Evolutionary conservation across 208 protist genomes (phyloP).

Genomic region (Leishmania turanica): DNA sequence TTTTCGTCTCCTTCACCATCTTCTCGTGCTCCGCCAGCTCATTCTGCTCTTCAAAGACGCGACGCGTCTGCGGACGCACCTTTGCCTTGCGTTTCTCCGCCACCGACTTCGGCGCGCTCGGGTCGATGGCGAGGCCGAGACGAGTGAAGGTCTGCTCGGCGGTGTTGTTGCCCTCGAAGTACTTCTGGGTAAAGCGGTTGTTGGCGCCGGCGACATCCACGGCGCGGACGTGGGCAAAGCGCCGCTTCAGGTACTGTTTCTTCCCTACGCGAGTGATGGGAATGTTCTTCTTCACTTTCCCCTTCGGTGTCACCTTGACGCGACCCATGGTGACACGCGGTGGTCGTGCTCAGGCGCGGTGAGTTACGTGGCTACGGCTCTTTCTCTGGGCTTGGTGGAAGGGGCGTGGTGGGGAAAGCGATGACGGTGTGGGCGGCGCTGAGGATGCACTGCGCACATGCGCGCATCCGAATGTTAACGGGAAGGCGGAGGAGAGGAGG

Average conservation of each 20-base stretch:
- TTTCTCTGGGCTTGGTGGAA: background rate
- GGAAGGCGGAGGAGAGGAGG: background rate
- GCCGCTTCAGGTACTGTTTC: conserved; percentile 85
- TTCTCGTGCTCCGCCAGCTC: conserved; percentile 36
- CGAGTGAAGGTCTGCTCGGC: conserved; percentile 80
- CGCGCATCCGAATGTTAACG: background rate
- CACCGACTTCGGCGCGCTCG: conserved; percentile 40
- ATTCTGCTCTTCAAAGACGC: conserved; percentile 59
- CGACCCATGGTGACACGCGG: conserved; percentile 49
- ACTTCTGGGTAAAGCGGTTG: conserved; percentile 84
- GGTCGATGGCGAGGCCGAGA: conserved; percentile 72
- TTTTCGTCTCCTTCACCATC: conserved; percentile 33
- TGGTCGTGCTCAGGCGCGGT: background rate
- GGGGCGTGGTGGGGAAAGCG: background rate
- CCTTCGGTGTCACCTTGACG: conserved; percentile 77
- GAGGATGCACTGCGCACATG: conserved; percentile 2
- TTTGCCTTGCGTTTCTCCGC: conserved; percentile 53
- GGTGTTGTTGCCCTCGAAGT: conserved; percentile 65
- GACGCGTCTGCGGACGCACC: conserved; percentile 42
- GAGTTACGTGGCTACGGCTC: background rate
- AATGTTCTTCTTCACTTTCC: conserved; percentile 86
- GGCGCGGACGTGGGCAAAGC: conserved; percentile 75
- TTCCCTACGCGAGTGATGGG: conserved; percentile 85
- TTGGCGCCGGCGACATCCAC: conserved; percentile 76
- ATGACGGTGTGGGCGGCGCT: background rate